These are phyloP conservation scores for Colletotrichum sp. DNA, from an alignment of 2,329 filamentous ascomycete genomes.

Conservation along the genomic window DNA sequence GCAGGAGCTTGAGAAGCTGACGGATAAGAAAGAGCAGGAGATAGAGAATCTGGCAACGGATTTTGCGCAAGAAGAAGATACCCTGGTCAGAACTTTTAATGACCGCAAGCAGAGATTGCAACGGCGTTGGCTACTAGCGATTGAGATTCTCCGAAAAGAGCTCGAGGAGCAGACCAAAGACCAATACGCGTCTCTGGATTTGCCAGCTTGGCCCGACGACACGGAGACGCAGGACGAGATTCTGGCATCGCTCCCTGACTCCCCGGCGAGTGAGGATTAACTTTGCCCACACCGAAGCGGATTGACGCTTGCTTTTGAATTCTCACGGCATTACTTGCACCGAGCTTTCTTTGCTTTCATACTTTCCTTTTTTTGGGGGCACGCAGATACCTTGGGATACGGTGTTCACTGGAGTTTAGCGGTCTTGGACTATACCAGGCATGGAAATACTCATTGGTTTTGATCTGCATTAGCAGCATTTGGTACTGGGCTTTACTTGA, in stretches of 20 bases:
- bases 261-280: constrained; percentile 7
- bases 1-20: constrained; percentile 52
- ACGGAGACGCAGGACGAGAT: constrained; percentile 23
- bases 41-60: constrained; percentile 51
- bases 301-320: background rate
- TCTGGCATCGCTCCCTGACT: constrained; percentile 8
- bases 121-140: constrained; percentile 57
- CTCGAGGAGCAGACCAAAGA: constrained; percentile 50
- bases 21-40: constrained; percentile 51
- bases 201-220: constrained; percentile 47
- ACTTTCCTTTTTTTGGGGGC: background rate
- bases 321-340: background rate
- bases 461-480: background rate
- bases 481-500: background rate
- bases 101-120: constrained; percentile 49
- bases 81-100: constrained; percentile 48
- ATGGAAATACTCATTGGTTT: constrained; percentile 13
- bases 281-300: background rate
- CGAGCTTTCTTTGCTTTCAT: background rate
- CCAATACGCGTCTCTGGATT: constrained; percentile 44
- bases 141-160: constrained; percentile 59
- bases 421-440: background rate
- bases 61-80: constrained; percentile 56
- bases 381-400: constrained; percentile 13
- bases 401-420: constrained; percentile 15